phyloP scores from a whole-genome alignment of 164 flowering plant genomes.

The Santalum album region DNA sequence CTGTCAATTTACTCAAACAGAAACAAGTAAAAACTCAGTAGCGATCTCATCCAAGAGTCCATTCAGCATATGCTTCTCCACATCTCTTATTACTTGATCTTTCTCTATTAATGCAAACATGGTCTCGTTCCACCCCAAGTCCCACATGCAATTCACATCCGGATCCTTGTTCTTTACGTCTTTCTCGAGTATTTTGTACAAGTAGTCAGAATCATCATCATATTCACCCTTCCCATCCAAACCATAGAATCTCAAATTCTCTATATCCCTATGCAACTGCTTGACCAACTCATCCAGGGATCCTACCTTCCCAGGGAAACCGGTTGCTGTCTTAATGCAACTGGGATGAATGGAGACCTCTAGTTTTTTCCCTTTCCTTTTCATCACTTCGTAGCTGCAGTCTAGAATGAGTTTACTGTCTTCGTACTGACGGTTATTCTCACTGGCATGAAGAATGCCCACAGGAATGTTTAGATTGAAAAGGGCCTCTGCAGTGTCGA shows the following conservation, averaged over 20 bases:
- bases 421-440: slow-evolving; percentile 20
- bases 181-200: slow-evolving; percentile 47
- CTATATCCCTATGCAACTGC: slow-evolving; percentile 45
- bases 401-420: slow-evolving; percentile 45
- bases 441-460: slow-evolving; percentile 32
- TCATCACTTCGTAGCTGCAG: slow-evolving; percentile 65
- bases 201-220: slow-evolving; percentile 25
- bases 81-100: slow-evolving; percentile 52
- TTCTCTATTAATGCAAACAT: slow-evolving; percentile 31
- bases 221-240: slow-evolving; percentile 17
- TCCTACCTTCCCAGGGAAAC: slow-evolving; percentile 14
- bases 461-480: slow-evolving; percentile 66
- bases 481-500: slow-evolving; percentile 82
- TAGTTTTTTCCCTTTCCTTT: slow-evolving; percentile 57
- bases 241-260: slow-evolving; percentile 29
- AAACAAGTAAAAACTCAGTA: slow-evolving; percentile 21
- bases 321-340: slow-evolving; percentile 14
- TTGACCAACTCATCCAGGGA: slow-evolving; percentile 61
- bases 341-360: slow-evolving; percentile 37
- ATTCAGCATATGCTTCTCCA: slow-evolving; percentile 50
- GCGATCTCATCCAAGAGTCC: slow-evolving; percentile 54
- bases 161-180: slow-evolving; percentile 43
- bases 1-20: slow-evolving; percentile 2
- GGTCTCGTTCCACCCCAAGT: slow-evolving; percentile 52
- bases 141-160: slow-evolving; percentile 79